phyloP scores from a whole-genome alignment of 495 filamentous ascomycete species.

The Apodospora peruviana region DNA sequence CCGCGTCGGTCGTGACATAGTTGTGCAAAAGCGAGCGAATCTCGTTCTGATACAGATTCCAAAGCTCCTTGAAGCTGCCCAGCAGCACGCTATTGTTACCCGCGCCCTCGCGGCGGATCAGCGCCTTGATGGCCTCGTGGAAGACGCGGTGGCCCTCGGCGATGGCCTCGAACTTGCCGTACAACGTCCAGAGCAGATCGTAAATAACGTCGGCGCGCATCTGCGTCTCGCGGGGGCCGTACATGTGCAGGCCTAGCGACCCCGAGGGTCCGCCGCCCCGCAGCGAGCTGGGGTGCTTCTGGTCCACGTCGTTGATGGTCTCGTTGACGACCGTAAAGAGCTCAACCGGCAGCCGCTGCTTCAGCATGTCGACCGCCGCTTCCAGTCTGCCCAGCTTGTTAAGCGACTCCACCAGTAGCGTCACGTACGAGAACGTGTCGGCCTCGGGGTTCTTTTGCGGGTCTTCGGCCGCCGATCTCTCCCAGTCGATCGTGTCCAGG shows the following conservation, averaged over 20 bases:
- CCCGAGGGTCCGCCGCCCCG: conserved; percentile 48
- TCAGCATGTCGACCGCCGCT: conserved; percentile 78
- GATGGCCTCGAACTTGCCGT: conserved; percentile 94
- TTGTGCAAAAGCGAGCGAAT: conserved; percentile 93
- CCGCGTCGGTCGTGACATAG: conserved; percentile 91
- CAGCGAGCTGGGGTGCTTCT: conserved; percentile 73
- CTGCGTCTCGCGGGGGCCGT: conserved; percentile 61
- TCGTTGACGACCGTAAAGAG: conserved; percentile 91
- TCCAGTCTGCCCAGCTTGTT: conserved; percentile 84
- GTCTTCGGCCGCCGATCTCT: conserved; percentile 71
- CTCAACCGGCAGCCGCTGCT: conserved; percentile 90
- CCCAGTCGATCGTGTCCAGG: conserved; percentile 69
- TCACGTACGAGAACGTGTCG: conserved; percentile 89
- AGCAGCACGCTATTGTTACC: conserved; percentile 54
- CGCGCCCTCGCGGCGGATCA: conserved; percentile 71
- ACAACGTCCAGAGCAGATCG: conserved; percentile 86
- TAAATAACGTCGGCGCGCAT: conserved; percentile 75
- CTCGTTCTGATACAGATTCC: conserved; percentile 72
- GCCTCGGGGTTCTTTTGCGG: conserved; percentile 86
- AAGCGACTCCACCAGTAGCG: conserved; percentile 78
- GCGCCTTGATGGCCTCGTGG: conserved; percentile 80
- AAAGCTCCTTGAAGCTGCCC: conserved; percentile 84
- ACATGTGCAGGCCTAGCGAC: conserved; percentile 56
- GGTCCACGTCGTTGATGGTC: conserved; percentile 87
- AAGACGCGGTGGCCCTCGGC: conserved; percentile 91